phyloP scores from a whole-genome alignment of 495 filamentous ascomycete genomes.

The Aspergillus ellipticus region DNA sequence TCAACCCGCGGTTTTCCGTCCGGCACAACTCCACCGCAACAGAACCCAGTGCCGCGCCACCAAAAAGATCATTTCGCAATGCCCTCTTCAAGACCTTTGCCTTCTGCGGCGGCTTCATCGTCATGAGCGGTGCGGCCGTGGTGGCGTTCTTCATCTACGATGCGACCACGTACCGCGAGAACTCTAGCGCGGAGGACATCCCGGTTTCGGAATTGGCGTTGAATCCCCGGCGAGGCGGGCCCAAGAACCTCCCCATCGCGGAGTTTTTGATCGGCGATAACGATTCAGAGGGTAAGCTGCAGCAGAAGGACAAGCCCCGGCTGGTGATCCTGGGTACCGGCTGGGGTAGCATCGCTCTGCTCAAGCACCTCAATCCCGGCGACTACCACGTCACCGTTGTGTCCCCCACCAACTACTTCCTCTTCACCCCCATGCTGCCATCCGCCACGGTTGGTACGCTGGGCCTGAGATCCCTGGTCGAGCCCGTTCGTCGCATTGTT shows the following conservation, averaged over 20 bases:
- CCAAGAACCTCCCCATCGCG: slow-evolving; percentile 92
- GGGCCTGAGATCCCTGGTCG: slow-evolving; percentile 83
- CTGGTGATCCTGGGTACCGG: slow-evolving; percentile 92
- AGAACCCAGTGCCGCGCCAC: slow-evolving; percentile 8
- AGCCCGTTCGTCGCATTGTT: slow-evolving; percentile 86
- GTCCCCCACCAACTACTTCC: slow-evolving; percentile 90
- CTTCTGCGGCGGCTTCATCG: slow-evolving; percentile 56
- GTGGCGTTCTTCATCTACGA: slow-evolving; percentile 93
- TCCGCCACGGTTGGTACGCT: slow-evolving; percentile 95
- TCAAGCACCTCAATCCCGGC: slow-evolving; percentile 85
- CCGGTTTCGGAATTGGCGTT: slow-evolving; percentile 79
- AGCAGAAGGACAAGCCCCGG: slow-evolving; percentile 78
- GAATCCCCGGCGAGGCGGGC: slow-evolving; percentile 77
- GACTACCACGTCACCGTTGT: slow-evolving; percentile 95
- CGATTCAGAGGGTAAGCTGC: slow-evolving; percentile 62
- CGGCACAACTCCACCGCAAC: slow-evolving; percentile 29
- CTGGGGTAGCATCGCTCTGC: slow-evolving; percentile 88
- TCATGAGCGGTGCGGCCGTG: slow-evolving; percentile 52
- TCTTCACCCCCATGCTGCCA: slow-evolving; percentile 97
- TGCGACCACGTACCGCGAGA: slow-evolving; percentile 79
- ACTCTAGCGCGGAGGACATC: slow-evolving; percentile 62
- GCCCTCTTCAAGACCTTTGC: slow-evolving; percentile 47
- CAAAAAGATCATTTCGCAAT: slow-evolving; percentile 14
- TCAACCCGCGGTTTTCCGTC: slow-evolving; percentile 18
- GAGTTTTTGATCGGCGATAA: slow-evolving; percentile 85